phyloP scores from a whole-genome alignment of 1,284 basidiomycete genomes.

The Xerocomus nothofagi region DNA sequence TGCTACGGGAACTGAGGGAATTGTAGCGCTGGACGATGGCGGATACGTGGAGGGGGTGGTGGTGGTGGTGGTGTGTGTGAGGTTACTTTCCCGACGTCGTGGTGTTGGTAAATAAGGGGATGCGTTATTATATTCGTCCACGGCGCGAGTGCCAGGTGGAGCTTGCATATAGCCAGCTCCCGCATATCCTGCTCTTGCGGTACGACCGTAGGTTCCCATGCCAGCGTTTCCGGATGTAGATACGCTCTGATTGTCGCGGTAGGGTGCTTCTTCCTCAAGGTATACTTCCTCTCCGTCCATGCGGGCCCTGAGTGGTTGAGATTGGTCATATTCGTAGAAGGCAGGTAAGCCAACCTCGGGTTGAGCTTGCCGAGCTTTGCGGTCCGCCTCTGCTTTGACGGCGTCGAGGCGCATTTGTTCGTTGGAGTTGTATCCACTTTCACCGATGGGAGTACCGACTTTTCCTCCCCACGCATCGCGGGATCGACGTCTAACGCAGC shows the following conservation, averaged over 20 bases:
- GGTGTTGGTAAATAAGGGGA: slow-evolving; percentile 45
- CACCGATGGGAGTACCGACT: slow-evolving; percentile 27
- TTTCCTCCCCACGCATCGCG: slow-evolving; percentile 42
- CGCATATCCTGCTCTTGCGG: slow-evolving; percentile 37
- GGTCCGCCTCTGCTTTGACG: slow-evolving; percentile 77
- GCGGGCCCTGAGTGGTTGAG: slow-evolving; percentile 60
- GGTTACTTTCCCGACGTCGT: slow-evolving; percentile 43
- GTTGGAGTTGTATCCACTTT: slow-evolving; percentile 37
- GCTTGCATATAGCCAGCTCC: slow-evolving; percentile 67
- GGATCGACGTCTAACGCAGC: slow-evolving; percentile 65
- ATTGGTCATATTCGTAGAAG: slow-evolving; percentile 63
- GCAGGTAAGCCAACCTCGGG: slow-evolving; percentile 71
- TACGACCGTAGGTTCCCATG: slow-evolving; percentile 33
- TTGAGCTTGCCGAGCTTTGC: slow-evolving; percentile 65
- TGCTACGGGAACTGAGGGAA: slow-evolving; percentile 23
- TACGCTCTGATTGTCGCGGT: slow-evolving; percentile 35
- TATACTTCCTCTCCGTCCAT: slow-evolving; percentile 59
- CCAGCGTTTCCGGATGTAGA: slow-evolving; percentile 25
- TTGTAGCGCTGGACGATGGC: slow-evolving; percentile 24
- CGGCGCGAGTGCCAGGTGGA: slow-evolving; percentile 60
- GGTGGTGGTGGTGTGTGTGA: slow-evolving; percentile 44
- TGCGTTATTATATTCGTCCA: slow-evolving; percentile 69
- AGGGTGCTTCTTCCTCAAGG: slow-evolving; percentile 43
- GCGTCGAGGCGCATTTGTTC: slow-evolving; percentile 77
- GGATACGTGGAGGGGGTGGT: slow-evolving; percentile 45